A percentile compares a stretch with the other conserved stretches of the same genome.
Conservation (phyloP, 805 yeast genomes). For the Candida boleticola region DNA sequence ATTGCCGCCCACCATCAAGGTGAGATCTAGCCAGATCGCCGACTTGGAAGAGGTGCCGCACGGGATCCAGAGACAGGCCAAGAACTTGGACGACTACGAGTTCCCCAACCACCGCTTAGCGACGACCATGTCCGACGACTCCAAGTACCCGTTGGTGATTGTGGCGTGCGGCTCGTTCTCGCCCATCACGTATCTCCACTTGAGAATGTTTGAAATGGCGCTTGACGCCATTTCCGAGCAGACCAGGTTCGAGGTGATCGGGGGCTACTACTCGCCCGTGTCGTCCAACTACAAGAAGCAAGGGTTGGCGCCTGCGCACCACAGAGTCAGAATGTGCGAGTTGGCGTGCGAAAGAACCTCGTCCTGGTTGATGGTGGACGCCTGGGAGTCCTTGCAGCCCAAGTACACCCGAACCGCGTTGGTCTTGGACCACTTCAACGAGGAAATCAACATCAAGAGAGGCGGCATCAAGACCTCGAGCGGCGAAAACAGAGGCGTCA, state of each 20-base stretch:
- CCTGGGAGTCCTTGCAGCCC: constrained; percentile 95
- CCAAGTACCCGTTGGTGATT: constrained; percentile 84
- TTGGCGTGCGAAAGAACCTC: constrained; percentile 95
- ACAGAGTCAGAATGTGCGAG: constrained; percentile 97
- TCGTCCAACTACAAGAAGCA: constrained; percentile 89
- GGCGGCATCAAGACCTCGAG: constrained; percentile 71
- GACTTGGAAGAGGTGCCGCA: constrained; percentile 97
- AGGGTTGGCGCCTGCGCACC: constrained; percentile 85
- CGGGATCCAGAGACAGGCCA: constrained; percentile 88
- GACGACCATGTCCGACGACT: constrained; percentile 62
- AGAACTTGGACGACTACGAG: constrained; percentile 58
- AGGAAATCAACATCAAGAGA: constrained; percentile 86
- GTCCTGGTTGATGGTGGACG: constrained; percentile 98
- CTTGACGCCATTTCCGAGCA: constrained; percentile 87
- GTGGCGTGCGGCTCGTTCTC: constrained; percentile 98
- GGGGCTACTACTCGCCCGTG: constrained; percentile 95
- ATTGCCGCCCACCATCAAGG: constrained; percentile 43
- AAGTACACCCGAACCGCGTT: constrained; percentile 91
- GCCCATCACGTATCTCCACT: constrained; percentile 90
- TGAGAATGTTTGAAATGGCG: constrained; percentile 99
- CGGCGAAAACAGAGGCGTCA: constrained; percentile 74
- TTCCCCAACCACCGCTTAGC: constrained; percentile 90
- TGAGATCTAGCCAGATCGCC: constrained; percentile 68
- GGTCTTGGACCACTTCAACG: constrained; percentile 94
- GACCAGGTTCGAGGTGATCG: constrained; percentile 91